These are phyloP conservation scores for Paecilomyces dactylethromorphus DNA, from an alignment of 2,329 filamentous ascomycete genomes.

Conservation along the genomic window DNA sequence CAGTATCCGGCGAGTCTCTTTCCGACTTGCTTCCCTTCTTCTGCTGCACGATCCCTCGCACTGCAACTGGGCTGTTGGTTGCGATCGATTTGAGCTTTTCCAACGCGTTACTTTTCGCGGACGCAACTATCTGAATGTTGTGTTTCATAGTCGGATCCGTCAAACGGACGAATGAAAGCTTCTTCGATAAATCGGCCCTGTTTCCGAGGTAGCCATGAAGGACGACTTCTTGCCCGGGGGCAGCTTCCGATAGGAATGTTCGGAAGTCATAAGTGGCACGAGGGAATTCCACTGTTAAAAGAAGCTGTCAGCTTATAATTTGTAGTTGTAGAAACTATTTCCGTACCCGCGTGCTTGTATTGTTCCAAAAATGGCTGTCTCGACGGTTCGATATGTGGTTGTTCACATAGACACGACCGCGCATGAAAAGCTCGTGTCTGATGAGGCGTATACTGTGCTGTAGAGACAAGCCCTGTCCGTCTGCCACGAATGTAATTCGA, in stretches of 20 bases:
- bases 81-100: conserved; percentile 38
- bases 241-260: conserved; percentile 23
- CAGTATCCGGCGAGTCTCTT: conserved; percentile 20
- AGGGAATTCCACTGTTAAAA: conserved; percentile 40
- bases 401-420: conserved; percentile 15
- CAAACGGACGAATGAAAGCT: conserved; percentile 63
- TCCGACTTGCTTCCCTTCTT: conserved; percentile 30
- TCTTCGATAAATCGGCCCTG: conserved; percentile 60
- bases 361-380: conserved; percentile 28
- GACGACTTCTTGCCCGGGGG: conserved; percentile 39
- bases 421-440: conserved; percentile 16
- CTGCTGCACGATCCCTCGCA: conserved; percentile 44
- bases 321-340: not conserved
- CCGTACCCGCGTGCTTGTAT: conserved; percentile 42
- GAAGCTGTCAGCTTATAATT: not conserved
- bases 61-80: conserved; percentile 48
- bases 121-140: conserved; percentile 46
- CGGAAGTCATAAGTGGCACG: conserved; percentile 35
- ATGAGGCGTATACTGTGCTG: conserved; percentile 2
- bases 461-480: conserved; percentile 4
- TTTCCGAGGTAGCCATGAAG: conserved; percentile 68
- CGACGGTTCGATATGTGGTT: conserved; percentile 5
- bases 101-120: conserved; percentile 28
- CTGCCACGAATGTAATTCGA: conserved; percentile 27
- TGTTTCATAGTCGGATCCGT: conserved; percentile 37